These are phyloP conservation scores for Auricularia cornea DNA, from an alignment of 768 basidiomycete species.

Conservation along the genomic window DNA sequence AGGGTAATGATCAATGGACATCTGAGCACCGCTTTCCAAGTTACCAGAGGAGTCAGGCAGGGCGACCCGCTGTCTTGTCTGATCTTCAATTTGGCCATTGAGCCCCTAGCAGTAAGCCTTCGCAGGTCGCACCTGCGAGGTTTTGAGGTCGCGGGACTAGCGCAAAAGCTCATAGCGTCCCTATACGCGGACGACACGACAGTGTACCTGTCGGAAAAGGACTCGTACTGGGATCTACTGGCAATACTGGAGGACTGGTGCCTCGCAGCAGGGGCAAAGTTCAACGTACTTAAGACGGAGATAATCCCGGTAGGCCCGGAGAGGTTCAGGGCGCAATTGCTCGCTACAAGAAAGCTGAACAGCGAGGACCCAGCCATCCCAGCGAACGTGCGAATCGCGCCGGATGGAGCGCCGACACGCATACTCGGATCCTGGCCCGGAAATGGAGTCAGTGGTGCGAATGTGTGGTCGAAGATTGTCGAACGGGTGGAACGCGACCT, in stretches of 20 bases:
- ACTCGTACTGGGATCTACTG: constrained; percentile 19
- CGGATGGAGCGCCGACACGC: constrained; percentile 22
- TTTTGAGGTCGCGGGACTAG: constrained; percentile 9
- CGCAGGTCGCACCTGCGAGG: constrained; percentile 18
- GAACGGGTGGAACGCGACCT: constrained; percentile 20
- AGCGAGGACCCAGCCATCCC: constrained; percentile 6
- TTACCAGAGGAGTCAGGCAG: constrained; percentile 29
- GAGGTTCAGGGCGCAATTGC: constrained; percentile 11
- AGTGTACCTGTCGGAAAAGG: constrained; percentile 23
- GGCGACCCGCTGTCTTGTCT: constrained; percentile 34
- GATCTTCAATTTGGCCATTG: constrained; percentile 34
- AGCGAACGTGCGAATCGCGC: constrained; percentile 16
- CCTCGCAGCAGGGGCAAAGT: constrained; percentile 29
- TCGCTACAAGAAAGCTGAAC: neutral
- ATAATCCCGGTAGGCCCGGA: constrained; percentile 26
- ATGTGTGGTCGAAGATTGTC: constrained; percentile 19
- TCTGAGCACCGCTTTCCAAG: constrained; percentile 16
- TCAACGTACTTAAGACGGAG: constrained; percentile 34
- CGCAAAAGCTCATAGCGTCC: constrained; percentile 6
- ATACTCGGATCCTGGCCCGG: constrained; percentile 28
- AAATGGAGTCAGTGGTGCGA: constrained; percentile 15
- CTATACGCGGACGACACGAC: constrained; percentile 36
- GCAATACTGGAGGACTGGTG: constrained; percentile 32
- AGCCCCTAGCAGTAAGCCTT: constrained; percentile 27
- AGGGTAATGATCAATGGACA: constrained; percentile 26